Percentiles rank a stretch among this genome's conserved stretches.
Evolutionary conservation across 495 filamentous ascomycete species (phyloP).

Genomic region (Eremomyces bilateralis): DNA sequence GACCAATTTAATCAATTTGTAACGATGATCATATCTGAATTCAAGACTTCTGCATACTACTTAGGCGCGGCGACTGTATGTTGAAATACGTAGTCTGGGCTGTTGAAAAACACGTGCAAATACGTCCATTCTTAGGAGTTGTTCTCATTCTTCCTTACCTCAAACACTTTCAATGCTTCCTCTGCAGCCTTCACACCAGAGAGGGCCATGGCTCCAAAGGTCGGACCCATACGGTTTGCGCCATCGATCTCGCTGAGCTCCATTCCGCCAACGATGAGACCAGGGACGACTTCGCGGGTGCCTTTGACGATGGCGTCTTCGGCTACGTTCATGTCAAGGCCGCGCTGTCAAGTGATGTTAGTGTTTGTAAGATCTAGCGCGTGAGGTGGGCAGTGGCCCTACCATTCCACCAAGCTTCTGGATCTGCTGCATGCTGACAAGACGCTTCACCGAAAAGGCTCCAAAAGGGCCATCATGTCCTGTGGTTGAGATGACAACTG

Average conservation of each 20-base stretch:
- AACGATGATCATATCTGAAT: no score
- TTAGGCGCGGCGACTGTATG: no score
- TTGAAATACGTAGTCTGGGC: no score
- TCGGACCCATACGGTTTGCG: slow-evolving; percentile 53
- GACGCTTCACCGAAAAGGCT: slow-evolving; percentile 67
- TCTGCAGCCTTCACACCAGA: slow-evolving; percentile 76
- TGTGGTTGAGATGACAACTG: slow-evolving; percentile 65
- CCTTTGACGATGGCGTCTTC: slow-evolving; percentile 83
- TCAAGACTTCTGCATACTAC: no score
- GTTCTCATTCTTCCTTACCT: slow-evolving; percentile 36
- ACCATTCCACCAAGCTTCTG: slow-evolving; percentile 77
- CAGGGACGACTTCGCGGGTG: slow-evolving; percentile 67
- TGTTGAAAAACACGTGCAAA: no score
- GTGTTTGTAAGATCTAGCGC: no score
- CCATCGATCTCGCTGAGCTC: slow-evolving; percentile 79
- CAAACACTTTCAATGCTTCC: slow-evolving; percentile 56
- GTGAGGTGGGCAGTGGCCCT: no score
- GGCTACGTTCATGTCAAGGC: slow-evolving; percentile 70
- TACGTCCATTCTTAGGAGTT: no score
- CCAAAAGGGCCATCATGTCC: slow-evolving; percentile 84
- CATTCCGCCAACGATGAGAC: slow-evolving; percentile 84
- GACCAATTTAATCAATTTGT: no score
- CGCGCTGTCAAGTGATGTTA: no score
- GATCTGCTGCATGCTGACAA: slow-evolving; percentile 60
- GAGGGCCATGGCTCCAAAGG: slow-evolving; percentile 44